Base-by-base conservation (phyloP, 257 asterid genomes). In the Rehmannia glutinosa region DNA sequence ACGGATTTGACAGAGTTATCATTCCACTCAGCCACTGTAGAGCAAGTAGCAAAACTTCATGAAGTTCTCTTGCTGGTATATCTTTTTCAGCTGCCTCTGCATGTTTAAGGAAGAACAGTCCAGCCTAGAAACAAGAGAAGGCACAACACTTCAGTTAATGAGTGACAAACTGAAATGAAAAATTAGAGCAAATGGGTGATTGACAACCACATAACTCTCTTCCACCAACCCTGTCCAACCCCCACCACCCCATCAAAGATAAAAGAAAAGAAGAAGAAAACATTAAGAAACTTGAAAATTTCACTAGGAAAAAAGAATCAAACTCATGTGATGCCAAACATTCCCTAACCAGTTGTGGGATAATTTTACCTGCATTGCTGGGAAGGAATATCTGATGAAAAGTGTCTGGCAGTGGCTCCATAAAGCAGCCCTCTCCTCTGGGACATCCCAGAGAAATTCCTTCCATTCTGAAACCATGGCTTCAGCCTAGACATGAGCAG, bases 351-450 rank as follows among this genome's bases (percentile, higher is more conserved):
- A 49, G 65, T 49, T 63, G 68, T 32, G 42, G 53, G 59, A 69
- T 25, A 75, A 68, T 47, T 39, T 61, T 67, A 94, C 99, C 97
- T 82, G 96, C 76, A 90, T 61, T 59, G 95, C 86, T 39, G 96
- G 96, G 83, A 88, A 94, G 56, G 96, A 84, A 83, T 85, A 72
- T 88, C 91, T 82, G 67, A 86, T 77, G 74, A 94, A 94, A 55
- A 94, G 96, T 45, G 95, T 84, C 79, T 91, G 99, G 83, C 99
- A 94, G 73, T 94, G 99, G 82, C 84, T 85, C 99, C 97, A 94
- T 63, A 94, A 78, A 82, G 96, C 96, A 78, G 66, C 86, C 80
- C 99, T 88, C 89, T 94, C 99, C 78, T 91, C 99, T 52, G 92
- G 92, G 75, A 94, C 95, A 80, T 94, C 96, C 99, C 96, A 91